Evolutionary conservation across 331 rosid genomes (phyloP).

Genomic region (Saraca asoca): DNA sequence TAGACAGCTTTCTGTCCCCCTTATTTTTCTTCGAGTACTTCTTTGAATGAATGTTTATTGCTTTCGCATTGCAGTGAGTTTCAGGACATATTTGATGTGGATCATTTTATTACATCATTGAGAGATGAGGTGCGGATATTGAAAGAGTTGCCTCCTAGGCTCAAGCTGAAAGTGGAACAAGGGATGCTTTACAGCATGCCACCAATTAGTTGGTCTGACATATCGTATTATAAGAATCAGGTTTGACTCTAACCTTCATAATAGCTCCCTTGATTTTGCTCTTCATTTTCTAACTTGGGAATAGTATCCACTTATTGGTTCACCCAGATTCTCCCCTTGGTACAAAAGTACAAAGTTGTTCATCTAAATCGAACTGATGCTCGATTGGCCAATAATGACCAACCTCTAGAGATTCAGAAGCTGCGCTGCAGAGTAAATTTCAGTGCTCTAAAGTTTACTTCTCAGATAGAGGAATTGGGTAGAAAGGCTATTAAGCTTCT

Average conservation of each 20-base stretch:
- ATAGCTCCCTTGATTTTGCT: neutral
- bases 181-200: constrained; percentile 76
- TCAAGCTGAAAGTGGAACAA: constrained; percentile 64
- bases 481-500: constrained; percentile 73
- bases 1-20: neutral
- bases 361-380: constrained; percentile 90
- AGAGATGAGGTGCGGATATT: constrained; percentile 87
- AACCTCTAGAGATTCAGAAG: constrained; percentile 74
- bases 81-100: constrained; percentile 78
- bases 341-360: constrained; percentile 77
- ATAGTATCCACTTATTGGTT: constrained; percentile 19
- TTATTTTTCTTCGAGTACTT: neutral
- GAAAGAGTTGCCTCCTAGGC: constrained; percentile 86
- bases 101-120: constrained; percentile 80
- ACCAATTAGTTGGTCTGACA: constrained; percentile 91
- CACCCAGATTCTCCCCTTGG: constrained; percentile 72
- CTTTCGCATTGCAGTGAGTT: constrained; percentile 63
- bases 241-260: constrained; percentile 32
- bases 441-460: constrained; percentile 73
- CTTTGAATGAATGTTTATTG: constrained; percentile 12
- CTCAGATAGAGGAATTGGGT: constrained; percentile 88
- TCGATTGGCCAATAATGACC: constrained; percentile 81
- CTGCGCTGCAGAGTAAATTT: constrained; percentile 90
- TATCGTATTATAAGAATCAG: constrained; percentile 77
- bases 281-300: constrained; percentile 4